Percentiles rank a stretch among this genome's conserved stretches.
Evolutionary conservation across 2,329 filamentous ascomycete species (phyloP).

Genomic region (Talaromyces verruculosus): DNA sequence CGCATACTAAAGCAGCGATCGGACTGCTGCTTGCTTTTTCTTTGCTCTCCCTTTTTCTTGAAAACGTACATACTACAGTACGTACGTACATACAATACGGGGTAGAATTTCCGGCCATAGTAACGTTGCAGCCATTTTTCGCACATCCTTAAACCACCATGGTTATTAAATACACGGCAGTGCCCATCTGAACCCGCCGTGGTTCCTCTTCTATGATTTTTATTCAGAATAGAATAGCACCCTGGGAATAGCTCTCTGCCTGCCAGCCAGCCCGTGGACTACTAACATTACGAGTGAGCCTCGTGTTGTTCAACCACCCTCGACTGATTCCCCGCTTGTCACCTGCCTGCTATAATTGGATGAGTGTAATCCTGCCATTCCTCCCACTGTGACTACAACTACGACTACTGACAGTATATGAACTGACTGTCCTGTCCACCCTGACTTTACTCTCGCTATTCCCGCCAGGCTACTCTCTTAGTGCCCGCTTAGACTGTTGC

Average conservation of each 20-base stretch:
- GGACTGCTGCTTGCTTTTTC: slow-evolving; percentile 1
- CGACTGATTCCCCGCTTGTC: slow-evolving; percentile 11
- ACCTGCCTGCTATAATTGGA: slow-evolving; percentile 11
- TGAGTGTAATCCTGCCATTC: slow-evolving; percentile 7
- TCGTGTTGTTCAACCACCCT: slow-evolving; percentile 6
- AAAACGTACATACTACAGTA: not conserved
- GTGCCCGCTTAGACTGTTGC: slow-evolving; percentile 1
- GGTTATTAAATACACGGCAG: not conserved
- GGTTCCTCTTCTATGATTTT: not conserved
- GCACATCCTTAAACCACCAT: not conserved
- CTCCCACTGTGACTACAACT: slow-evolving; percentile 6
- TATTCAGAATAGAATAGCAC: not conserved
- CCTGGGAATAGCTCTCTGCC: not conserved
- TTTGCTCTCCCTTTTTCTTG: not conserved
- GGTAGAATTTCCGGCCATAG: not conserved
- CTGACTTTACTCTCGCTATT: not conserved
- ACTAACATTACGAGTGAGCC: slow-evolving; percentile 4
- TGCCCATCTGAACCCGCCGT: slow-evolving; percentile 1
- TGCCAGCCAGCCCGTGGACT: not conserved
- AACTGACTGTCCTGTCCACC: not conserved
- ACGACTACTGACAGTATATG: not conserved
- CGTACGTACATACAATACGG: not conserved
- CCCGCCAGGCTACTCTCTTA: not conserved
- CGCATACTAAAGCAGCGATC: slow-evolving; percentile 6
- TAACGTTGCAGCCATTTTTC: slow-evolving; percentile 3